These are phyloP conservation scores for Pseudozyma tsukubaensis DNA, from an alignment of 1,284 basidiomycete genomes.

Conservation along the genomic window DNA sequence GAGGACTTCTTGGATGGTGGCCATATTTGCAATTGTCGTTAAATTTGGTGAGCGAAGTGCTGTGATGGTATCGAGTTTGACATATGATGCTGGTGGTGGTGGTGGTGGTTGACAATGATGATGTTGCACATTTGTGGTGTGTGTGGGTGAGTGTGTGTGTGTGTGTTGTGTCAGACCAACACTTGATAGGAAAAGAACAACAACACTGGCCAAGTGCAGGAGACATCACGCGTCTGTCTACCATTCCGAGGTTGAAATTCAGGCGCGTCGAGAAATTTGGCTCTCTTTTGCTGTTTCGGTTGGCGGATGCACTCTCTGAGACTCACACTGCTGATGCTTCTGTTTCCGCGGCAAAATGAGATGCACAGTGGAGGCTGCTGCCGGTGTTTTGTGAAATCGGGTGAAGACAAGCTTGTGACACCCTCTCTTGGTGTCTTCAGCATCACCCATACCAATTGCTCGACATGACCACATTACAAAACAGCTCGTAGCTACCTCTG, in stretches of 20 bases:
- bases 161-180: conserved; percentile 12
- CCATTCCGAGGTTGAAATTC: not conserved
- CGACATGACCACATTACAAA: too few relatives aligned
- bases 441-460: too few relatives aligned
- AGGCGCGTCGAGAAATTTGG: conserved; percentile 6
- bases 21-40: conserved; percentile 15
- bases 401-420: too few relatives aligned
- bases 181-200: conserved; percentile 19
- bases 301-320: too few relatives aligned
- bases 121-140: conserved; percentile 15
- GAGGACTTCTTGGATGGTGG: conserved; percentile 46
- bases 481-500: too few relatives aligned
- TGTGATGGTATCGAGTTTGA: not conserved
- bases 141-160: not conserved
- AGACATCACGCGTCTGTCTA: conserved; percentile 15
- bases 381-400: too few relatives aligned
- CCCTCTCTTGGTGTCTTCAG: too few relatives aligned
- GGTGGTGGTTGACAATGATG: conserved; percentile 4
- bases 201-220: conserved; percentile 28
- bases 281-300: not conserved
- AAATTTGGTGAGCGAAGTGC: not conserved
- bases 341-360: conserved; percentile 6
- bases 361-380: conserved; percentile 10
- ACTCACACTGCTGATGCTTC: too few relatives aligned
- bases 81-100: not conserved